Base-by-base conservation (phyloP, 1,284 basidiomycete genomes). In the Fomitopsis schrenkii region DNA sequence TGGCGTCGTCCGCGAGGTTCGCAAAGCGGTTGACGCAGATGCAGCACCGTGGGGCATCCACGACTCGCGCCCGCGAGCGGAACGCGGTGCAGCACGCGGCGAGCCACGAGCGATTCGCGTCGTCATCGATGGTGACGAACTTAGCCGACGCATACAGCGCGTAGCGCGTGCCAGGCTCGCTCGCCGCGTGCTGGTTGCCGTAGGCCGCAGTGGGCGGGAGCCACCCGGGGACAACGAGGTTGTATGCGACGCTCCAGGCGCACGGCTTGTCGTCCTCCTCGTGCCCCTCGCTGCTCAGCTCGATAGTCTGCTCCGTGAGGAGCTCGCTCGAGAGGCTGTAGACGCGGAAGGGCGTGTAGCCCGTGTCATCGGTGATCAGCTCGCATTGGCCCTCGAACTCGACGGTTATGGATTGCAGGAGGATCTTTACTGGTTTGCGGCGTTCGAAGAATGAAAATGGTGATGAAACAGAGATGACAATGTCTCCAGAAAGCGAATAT, bases 321-420 rank as follows among this genome's bases (percentile, higher is more conserved):
- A 93, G 79, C 65, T 93, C 83, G 58, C 82, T 82, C 15, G 83
- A 81, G 58, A 89, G 71, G n/a, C 82, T 79, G 68, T 87, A 91
- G 15, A 93, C 77, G 48, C 90, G 86, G 30, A 83, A 63, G 5
- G 83, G 77, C 12, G 81, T 77, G 69, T 93, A 93, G 50, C 87
- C 87, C 3, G 82, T 80, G 53, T 74, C 76, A 3, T 80, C 77
- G 7, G 82, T 80, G 60, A 88, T 74, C 12, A 84, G 77, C 71
- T 93, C 91, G 15, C 84, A 80, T 71, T 91, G 89, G 44, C 91
- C 91, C 67, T 93, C 90, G 62, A 93, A 91, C 6, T 83, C 86
- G 66, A 93, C 73, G 38, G 77, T 74, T 52, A 93, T 76, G 2
- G 91, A 93, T 62, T 84, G 81, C 26, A 93, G 79, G 9, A 87